Percentiles rank a stretch among this genome's conserved stretches.
Conservation (phyloP, 352 stramenopile genomes). For the Phytophthora rubi region DNA sequence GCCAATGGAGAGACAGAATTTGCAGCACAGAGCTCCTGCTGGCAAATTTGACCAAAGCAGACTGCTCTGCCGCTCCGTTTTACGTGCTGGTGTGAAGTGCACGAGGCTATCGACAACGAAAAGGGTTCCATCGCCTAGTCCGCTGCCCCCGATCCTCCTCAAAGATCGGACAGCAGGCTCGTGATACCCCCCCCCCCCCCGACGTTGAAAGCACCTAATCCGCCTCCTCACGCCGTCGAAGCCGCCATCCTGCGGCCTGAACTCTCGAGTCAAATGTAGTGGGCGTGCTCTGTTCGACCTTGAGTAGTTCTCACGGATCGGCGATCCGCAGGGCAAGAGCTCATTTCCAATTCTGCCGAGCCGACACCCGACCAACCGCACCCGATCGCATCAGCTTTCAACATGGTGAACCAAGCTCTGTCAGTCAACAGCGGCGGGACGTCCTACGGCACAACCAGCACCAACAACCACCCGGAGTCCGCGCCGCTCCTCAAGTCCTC, state of each 20-base stretch:
- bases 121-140: constrained; percentile 25
- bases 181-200: constrained; percentile 1
- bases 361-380: background rate
- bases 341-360: constrained; percentile 28
- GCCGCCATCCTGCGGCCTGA: constrained; percentile 3
- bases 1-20: constrained; percentile 9
- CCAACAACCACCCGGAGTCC: constrained; percentile 13
- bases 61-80: constrained; percentile 24
- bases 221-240: constrained; percentile 7
- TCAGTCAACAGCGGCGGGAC: constrained; percentile 13
- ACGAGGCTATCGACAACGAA: constrained; percentile 23
- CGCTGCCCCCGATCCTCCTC: constrained; percentile 16
- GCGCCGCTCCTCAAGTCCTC: constrained; percentile 36
- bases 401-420: constrained; percentile 30
- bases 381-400: background rate
- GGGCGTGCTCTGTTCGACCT: constrained; percentile 4
- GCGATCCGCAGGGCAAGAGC: constrained; percentile 15
- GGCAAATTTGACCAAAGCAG: constrained; percentile 16
- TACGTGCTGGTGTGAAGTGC: constrained; percentile 11
- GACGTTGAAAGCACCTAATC: constrained; percentile 23
- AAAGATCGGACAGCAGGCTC: constrained; percentile 25
- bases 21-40: constrained; percentile 13
- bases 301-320: background rate
- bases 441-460: constrained; percentile 17
- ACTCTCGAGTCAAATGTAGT: background rate